Evolutionary conservation across 805 yeast genomes (phyloP), one percentile per base, ranked within the genome.

Genomic region (Peterozyma xylosa): DNA sequence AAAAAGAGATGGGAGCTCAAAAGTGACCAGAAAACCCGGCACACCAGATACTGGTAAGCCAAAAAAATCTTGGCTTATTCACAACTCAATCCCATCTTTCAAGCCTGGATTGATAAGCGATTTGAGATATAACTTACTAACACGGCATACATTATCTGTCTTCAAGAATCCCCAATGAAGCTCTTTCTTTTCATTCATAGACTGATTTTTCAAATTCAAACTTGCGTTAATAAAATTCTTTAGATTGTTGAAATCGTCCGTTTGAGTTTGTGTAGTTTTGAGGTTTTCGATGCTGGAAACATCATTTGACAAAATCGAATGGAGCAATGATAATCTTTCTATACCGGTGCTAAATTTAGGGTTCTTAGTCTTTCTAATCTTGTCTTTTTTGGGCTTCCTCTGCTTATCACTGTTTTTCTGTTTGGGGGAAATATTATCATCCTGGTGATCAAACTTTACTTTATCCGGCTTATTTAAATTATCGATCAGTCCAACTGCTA

Each of bases 81-180:
- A 39, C 21, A 39, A 17, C 41, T 32, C 18, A 9, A 34, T 14
- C 10, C 41, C 32, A 38, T 37, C 41, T 18, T 32, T 42, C 34
- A 42, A 42, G 6, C 41, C 45, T 11, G 41, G 45, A 18, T 32
- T 37, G n/a, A 42, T 5, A 15, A 42, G 18, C 37, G 32, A 35
- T 34, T 37, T 35, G 9, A 37, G 33, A 29, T 37, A 42, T 9
- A 38, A 11, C 17, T 42, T 42, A 29, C 41, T 37, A 17, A 42
- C 37, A 18, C 30, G 3, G 21, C 16, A 11, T 13, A 15, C 29
- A 11, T 30, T 30, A 18, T 38, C 36, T n/a, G 33, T 6, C 30
- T 37, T 15, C n/a, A 36, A 17, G 2, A 37, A 30, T 16, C 38
- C 41, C 40, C 37, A 33, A n/a, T 13, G 10, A 15, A 30, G 6